A percentile compares a stretch with the other conserved stretches of the same genome.
Evolutionary conservation across 805 yeast genomes (phyloP).

Genomic region (Metschnikowia noctiluminum): DNA sequence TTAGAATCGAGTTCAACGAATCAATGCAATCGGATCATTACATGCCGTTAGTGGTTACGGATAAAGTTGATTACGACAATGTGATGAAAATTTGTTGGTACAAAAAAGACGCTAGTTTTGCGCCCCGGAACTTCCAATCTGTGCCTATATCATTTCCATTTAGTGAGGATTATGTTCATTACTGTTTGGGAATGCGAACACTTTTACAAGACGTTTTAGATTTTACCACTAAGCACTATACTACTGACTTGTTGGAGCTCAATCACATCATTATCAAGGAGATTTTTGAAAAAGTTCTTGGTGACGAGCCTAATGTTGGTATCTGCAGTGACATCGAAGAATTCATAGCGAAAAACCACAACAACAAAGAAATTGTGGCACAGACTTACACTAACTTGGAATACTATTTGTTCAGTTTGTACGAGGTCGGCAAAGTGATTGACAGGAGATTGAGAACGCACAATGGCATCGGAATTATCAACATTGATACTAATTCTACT

Average conservation of each 20-base stretch:
- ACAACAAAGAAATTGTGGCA: slow-evolving; percentile 84
- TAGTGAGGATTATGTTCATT: slow-evolving; percentile 81
- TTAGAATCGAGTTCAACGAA: slow-evolving; percentile 57
- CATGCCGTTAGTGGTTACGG: slow-evolving; percentile 77
- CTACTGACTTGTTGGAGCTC: slow-evolving; percentile 57
- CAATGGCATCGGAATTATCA: slow-evolving; percentile 39
- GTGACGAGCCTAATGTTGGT: slow-evolving; percentile 44
- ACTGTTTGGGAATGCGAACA: slow-evolving; percentile 70
- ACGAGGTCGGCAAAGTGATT: slow-evolving; percentile 55
- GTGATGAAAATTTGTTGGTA: slow-evolving; percentile 71
- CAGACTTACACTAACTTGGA: slow-evolving; percentile 88
- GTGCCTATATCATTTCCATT: slow-evolving; percentile 69
- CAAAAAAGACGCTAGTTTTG: slow-evolving; percentile 46
- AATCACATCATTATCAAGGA: slow-evolving; percentile 57
- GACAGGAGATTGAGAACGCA: slow-evolving; percentile 34
- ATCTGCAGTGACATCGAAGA: slow-evolving; percentile 60
- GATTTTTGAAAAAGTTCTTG: slow-evolving; percentile 64
- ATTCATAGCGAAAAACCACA: slow-evolving; percentile 57
- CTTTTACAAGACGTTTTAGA: slow-evolving; percentile 60
- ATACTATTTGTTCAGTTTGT: slow-evolving; percentile 73
- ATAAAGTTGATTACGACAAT: slow-evolving; percentile 55
- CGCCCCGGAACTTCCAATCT: slow-evolving; percentile 47
- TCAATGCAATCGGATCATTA: slow-evolving; percentile 77
- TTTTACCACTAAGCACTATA: slow-evolving; percentile 64
- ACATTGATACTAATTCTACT: slow-evolving; percentile 37